Conservation (phyloP, 225 moss, liverwort and hornwort genomes). For the Thuidium tamariscinum region DNA sequence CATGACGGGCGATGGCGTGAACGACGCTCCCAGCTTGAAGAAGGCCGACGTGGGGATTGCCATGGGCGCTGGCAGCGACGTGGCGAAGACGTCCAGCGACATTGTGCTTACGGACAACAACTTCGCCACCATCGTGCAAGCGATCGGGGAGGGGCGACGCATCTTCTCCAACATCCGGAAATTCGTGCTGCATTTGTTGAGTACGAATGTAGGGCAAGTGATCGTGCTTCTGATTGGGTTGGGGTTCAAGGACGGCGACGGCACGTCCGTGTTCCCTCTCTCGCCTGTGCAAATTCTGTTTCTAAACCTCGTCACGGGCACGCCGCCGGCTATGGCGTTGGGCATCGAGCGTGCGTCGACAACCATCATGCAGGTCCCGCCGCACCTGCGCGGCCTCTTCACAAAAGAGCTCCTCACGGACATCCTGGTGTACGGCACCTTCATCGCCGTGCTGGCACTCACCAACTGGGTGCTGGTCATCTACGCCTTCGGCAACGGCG, state of each 20-base stretch:
- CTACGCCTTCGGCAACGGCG: conserved; percentile 19
- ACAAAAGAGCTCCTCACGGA: conserved; percentile 14
- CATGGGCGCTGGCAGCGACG: conserved; percentile 46
- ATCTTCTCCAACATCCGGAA: conserved; percentile 33
- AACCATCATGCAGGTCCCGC: conserved; percentile 24
- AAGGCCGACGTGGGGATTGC: conserved; percentile 48
- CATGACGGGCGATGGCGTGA: conserved; percentile 55
- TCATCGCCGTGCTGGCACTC: conserved; percentile 4
- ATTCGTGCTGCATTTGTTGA: conserved; percentile 25
- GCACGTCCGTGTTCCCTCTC: conserved; percentile 29
- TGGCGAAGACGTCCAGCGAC: conserved; percentile 32
- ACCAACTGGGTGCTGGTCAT: conserved; percentile 25
- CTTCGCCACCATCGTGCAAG: conserved; percentile 44
- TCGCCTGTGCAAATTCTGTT: conserved; percentile 42
- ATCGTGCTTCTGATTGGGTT: conserved; percentile 13
- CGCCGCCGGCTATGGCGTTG: conserved; percentile 47
- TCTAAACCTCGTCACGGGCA: conserved; percentile 41
- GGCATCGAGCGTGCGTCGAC: conserved; percentile 26
- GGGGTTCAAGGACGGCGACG: conserved; percentile 11
- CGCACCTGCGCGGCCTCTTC: conserved; percentile 25
- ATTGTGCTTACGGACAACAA: conserved; percentile 46
- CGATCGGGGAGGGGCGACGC: conserved; percentile 29
- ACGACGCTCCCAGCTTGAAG: conserved; percentile 48
- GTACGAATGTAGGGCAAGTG: conserved; percentile 23
- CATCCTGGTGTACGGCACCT: conserved; percentile 9